Conservation (phyloP, 345 rosid genomes). For the Aegle marmelos region DNA sequence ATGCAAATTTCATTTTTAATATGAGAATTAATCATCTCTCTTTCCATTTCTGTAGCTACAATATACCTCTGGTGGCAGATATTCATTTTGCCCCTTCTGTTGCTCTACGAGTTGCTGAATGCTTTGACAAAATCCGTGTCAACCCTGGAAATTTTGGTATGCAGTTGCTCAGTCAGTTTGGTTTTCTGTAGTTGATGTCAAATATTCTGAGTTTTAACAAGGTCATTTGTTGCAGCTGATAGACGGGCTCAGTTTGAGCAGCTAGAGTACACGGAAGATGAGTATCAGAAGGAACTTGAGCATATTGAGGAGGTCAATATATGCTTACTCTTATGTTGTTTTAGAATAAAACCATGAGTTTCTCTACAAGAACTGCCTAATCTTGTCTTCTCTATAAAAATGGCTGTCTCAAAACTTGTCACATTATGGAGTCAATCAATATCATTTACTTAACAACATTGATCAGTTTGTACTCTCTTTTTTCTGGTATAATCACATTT, state of each 20-base stretch:
- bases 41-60: slow-evolving; percentile 59
- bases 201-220: slow-evolving; percentile 15
- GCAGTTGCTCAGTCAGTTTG: slow-evolving; percentile 8
- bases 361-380: not conserved
- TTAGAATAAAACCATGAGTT: not conserved
- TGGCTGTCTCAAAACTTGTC: not conserved
- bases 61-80: slow-evolving; percentile 95
- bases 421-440: not conserved
- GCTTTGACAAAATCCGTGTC: slow-evolving; percentile 97
- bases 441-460: not conserved
- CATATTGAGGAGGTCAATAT: slow-evolving; percentile 76
- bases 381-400: not conserved
- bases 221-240: slow-evolving; percentile 64
- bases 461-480: not conserved
- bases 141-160: slow-evolving; percentile 98
- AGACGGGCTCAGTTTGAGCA: slow-evolving; percentile 90
- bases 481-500: not conserved
- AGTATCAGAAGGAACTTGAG: slow-evolving; percentile 91
- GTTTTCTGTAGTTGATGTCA: slow-evolving; percentile 9
- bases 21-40: slow-evolving; percentile 9
- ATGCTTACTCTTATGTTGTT: not conserved
- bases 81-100: slow-evolving; percentile 95
- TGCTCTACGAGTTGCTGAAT: slow-evolving; percentile 88
- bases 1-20: not conserved
- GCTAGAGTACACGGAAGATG: slow-evolving; percentile 90